Conservation (phyloP, 768 basidiomycete genomes). For the Macrolepiota dolichaula region DNA sequence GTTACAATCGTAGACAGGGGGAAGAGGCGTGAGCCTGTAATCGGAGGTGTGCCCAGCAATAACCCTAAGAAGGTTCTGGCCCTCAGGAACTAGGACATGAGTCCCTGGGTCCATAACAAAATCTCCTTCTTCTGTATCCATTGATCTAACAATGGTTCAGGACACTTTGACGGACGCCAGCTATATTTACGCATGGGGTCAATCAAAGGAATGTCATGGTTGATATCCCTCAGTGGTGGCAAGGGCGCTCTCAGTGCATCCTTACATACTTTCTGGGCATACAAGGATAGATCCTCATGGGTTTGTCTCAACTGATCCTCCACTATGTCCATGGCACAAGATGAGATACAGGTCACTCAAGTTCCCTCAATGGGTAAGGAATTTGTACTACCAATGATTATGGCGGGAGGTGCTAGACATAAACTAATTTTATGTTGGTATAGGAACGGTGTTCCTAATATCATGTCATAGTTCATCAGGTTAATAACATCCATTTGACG, state of each 20-base stretch:
- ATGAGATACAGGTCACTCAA: conserved; percentile 8
- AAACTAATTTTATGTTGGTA: conserved; percentile 26
- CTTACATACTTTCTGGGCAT: conserved; percentile 21
- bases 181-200: not conserved
- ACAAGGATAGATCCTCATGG: conserved; percentile 20
- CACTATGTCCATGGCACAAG: conserved; percentile 8
- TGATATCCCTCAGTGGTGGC: conserved; percentile 9
- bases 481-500: not conserved
- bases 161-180: conserved; percentile 3
- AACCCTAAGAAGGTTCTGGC: no score
- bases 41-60: no score
- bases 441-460: conserved; percentile 37
- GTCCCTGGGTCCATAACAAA: no score
- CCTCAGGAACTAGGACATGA: no score
- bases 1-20: no score
- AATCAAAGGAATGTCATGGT: conserved; percentile 11
- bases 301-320: conserved; percentile 14
- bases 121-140: conserved; percentile 25
- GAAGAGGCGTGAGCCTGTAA: no score
- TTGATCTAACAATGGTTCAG: conserved; percentile 21
- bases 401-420: conserved; percentile 22
- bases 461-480: conserved; percentile 35
- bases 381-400: conserved; percentile 21
- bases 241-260: not conserved
- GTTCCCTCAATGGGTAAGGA: conserved; percentile 18